phyloP scores from a whole-genome alignment of 23 red algal species.

The Gracilaria vermiculophylla region DNA sequence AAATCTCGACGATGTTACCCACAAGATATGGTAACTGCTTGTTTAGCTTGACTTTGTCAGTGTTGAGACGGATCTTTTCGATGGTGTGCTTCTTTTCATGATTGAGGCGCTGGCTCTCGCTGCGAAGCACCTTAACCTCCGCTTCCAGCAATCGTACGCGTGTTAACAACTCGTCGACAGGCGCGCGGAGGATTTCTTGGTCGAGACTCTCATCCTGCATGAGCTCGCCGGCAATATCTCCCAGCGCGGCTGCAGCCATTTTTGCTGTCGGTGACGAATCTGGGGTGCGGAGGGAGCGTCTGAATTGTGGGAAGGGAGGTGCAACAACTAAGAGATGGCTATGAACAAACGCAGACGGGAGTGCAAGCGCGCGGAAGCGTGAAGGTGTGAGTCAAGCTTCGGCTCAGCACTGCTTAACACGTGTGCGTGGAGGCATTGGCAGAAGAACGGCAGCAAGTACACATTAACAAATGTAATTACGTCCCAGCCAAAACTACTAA shows the following conservation, averaged over 20 bases:
- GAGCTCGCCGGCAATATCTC: constrained; percentile 52
- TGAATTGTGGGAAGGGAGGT: no score
- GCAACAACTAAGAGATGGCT: no score
- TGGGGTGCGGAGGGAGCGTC: not conserved
- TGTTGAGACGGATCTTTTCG: constrained; percentile 93
- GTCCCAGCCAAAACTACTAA: not conserved
- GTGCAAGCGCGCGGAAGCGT: no score
- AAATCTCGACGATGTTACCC: constrained; percentile 94
- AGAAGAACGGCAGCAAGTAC: not conserved
- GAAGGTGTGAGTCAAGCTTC: no score
- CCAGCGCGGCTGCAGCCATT: constrained; percentile 68
- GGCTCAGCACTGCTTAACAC: no score
- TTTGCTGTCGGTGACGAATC: not conserved
- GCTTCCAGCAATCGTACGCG: constrained; percentile 87
- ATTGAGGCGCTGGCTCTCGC: constrained; percentile 75
- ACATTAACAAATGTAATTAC: not conserved
- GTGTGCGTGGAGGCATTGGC: not conserved
- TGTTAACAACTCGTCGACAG: constrained; percentile 82
- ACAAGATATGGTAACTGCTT: constrained; percentile 96
- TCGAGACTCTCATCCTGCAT: constrained; percentile 71
- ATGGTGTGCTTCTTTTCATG: constrained; percentile 77
- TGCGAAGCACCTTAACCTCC: constrained; percentile 79
- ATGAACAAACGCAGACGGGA: no score
- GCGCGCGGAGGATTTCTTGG: constrained; percentile 80
- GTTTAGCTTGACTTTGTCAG: constrained; percentile 99